Evolutionary conservation across 148 eudicot species (phyloP), one percentile per base, ranked within the genome.

Genomic region (Polygonum maritimum): DNA sequence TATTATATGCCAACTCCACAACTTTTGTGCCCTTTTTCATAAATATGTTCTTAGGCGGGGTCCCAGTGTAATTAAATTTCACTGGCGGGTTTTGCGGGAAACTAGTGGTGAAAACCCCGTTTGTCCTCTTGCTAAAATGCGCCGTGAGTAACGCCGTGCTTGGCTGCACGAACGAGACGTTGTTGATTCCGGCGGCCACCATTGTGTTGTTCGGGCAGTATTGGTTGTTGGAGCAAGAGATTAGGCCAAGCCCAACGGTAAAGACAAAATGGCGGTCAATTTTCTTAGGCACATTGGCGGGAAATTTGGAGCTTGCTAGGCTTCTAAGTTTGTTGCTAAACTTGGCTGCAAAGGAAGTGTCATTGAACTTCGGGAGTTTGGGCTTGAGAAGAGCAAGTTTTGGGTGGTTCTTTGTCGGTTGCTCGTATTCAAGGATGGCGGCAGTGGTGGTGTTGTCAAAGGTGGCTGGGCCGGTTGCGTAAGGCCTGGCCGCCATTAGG

Each of bases 401-500:
- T 47, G 76, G 47, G 41, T 71, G 47, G 41, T 71, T 73, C 9
- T 69, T 70, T 83, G 82, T 9, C 87, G 91, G 14, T 88, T 86
- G 13, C 67, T 73, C 6, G 75, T 84, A 84, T 26, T 85, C 78
- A 3, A 87, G 86, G 52, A 85, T 78, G 71, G 83, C 90, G 0
- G 86, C 82, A 13, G 84, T 85, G 14, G 88, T 87, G 62, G 90
- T 83, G 79, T 85, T 87, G 76, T 87, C 88, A 48, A 87, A 87
- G 19, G 88, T 77, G 36, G 82, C 86, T 2, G 35, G 74, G 11
- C 90, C 90, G 12, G 86, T 85, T 13, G 74, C 82, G 71, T 87
- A 87, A 10, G 88, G 86, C 33, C 83, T 54, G 5, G 86, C 90
- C 73, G 83, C 82, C 85, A 85, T 85, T 14, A 87, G 65, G 81